Evolutionary conservation across 1,139 yeast genomes (phyloP), one percentile per base, ranked within the genome.

Genomic region (Yamadazyma atlantica): DNA sequence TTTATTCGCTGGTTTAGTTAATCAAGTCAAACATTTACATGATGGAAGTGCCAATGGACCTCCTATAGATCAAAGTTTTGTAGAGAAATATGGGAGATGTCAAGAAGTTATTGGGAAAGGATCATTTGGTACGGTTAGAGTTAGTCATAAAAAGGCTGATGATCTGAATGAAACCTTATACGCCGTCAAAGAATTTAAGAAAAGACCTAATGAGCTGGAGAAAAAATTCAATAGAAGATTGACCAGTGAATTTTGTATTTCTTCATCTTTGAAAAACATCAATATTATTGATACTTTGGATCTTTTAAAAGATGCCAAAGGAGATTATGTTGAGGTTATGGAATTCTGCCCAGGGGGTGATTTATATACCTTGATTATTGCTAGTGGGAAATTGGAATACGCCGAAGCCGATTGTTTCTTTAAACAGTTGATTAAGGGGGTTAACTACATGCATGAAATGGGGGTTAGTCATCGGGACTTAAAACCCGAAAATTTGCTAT

Each of bases 271-370:
- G 35, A 70, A 71, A 43, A 70, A 72, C 45, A 46, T 58, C 28
- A 70, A 72, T 47, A 89, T 92, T 54, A 88, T 90, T 42, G 84
- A 82, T 50, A 88, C 96, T 0, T 73, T 86, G 44, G 98, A 92
- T 58, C 66, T 92, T 38, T 73, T 90, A 61, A 86, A 85, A 59
- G 97, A 90, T 61, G 87, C 90, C 16, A 85, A 86, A 51, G 96
- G 96, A 27, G 96, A 86, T 50, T 92, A 85, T 60, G 89, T 95
- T 59, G 96, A 89, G 64, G 97, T 92, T 34, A 88, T 92, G 96
- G 97, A 92, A 64, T 92, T 80, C 54, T 92, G 97, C 58, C 77
- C 90, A 1, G 97, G 97, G 27, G 98, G 98, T 38, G 97, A 92
- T 59, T 68, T 92, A 43, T 92, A 86, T 60, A 83, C 96, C 1